These are phyloP conservation scores for Jacaranda copaia DNA, from an alignment of 257 asterid genomes.

Conservation along the genomic window DNA sequence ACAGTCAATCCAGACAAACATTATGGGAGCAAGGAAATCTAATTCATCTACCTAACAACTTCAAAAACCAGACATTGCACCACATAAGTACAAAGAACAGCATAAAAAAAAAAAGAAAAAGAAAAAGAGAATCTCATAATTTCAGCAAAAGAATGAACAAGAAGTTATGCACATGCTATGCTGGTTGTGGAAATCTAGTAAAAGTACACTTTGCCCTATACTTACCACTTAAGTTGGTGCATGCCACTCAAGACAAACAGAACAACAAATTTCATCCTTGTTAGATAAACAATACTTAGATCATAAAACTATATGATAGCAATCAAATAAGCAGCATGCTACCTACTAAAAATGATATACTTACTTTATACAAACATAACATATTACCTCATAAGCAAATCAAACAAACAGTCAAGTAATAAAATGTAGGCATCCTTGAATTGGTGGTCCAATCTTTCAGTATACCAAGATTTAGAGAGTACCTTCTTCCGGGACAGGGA, in stretches of 20 bases:
- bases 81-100: too few relatives aligned
- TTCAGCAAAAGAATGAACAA: too few relatives aligned
- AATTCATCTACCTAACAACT: too few relatives aligned
- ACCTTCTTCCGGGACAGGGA: conserved; percentile 64
- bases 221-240: background rate
- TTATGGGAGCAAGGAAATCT: too few relatives aligned
- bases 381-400: background rate
- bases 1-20: too few relatives aligned
- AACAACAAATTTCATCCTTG: background rate
- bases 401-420: background rate
- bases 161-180: background rate
- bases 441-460: background rate
- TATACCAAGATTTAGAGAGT: background rate
- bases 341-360: background rate
- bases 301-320: conserved; percentile 4
- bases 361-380: conserved; percentile 9
- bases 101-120: too few relatives aligned
- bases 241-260: background rate
- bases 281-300: background rate
- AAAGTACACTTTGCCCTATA: background rate
- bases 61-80: too few relatives aligned
- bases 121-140: too few relatives aligned
- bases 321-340: background rate
- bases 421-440: background rate
- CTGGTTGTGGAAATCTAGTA: background rate